Evolutionary conservation across 148 eudicot genomes (phyloP).

Genomic region (Silene conica): DNA sequence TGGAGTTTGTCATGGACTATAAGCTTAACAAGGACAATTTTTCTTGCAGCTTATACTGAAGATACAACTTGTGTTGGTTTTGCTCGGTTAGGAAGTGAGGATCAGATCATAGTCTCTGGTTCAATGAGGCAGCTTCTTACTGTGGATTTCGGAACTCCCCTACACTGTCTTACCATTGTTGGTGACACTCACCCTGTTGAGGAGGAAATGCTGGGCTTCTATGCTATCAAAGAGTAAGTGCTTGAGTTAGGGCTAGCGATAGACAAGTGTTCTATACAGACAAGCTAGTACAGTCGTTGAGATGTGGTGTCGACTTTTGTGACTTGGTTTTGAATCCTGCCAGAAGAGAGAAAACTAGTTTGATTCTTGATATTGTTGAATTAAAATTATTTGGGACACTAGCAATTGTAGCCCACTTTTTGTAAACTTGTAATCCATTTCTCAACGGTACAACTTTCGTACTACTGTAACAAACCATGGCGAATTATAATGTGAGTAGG

Average conservation of each 20-base stretch:
- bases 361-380: no score
- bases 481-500: no score
- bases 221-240: constrained; percentile 20
- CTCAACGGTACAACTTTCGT: no score
- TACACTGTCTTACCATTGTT: constrained; percentile 71
- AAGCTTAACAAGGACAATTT: not conserved
- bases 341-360: no score
- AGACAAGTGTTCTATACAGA: not conserved
- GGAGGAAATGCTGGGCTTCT: constrained; percentile 76
- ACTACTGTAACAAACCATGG: no score
- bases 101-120: constrained; percentile 65
- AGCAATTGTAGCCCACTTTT: no score
- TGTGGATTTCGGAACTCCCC: constrained; percentile 73
- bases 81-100: constrained; percentile 81
- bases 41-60: constrained; percentile 57
- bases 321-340: not conserved
- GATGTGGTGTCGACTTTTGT: not conserved
- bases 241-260: not conserved
- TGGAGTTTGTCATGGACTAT: not conserved
- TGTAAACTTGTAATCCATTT: no score
- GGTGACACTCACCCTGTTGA: constrained; percentile 83
- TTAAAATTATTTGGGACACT: no score
- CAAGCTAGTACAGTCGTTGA: not conserved
- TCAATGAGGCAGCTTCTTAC: constrained; percentile 63
- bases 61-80: constrained; percentile 70